These are phyloP conservation scores for Straminergon stramineum DNA, from an alignment of 225 moss, liverwort and hornwort genomes.

Conservation along the genomic window DNA sequence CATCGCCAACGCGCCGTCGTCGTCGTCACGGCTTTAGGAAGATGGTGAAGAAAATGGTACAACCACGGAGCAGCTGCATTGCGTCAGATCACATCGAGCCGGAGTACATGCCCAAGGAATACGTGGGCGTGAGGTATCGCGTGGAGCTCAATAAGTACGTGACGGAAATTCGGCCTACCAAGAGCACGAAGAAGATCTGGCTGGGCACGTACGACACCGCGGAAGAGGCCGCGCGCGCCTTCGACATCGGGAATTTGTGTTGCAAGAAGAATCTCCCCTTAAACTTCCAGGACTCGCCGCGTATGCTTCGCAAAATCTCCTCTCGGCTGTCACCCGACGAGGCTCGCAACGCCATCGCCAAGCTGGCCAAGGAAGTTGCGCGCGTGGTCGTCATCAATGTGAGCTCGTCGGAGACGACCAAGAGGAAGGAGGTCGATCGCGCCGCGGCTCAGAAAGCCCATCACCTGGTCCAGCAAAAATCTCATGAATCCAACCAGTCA, in stretches of 20 bases:
- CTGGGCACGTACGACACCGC: conserved; percentile 44
- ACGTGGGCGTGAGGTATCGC: conserved; percentile 36
- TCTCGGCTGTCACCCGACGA: conserved; percentile 26
- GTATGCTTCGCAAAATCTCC: conserved; percentile 32
- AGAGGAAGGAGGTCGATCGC: conserved; percentile 6
- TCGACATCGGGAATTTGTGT: conserved; percentile 43
- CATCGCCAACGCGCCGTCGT: conserved; percentile 10
- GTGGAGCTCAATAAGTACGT: conserved; percentile 34
- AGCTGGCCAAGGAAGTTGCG: conserved; percentile 46
- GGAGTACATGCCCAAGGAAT: conserved; percentile 10
- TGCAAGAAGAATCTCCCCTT: conserved; percentile 47
- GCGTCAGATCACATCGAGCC: background rate
- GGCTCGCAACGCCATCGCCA: conserved; percentile 32
- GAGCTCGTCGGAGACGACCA: background rate
- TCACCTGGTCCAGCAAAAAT: background rate
- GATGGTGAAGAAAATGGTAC: conserved; percentile 14
- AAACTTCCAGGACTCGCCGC: conserved; percentile 34
- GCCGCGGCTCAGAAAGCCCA: conserved; percentile 21
- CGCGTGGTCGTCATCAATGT: background rate
- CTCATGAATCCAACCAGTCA: background rate
- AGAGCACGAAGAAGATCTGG: conserved; percentile 44
- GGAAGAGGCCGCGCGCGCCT: conserved; percentile 42
- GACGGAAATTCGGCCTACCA: conserved; percentile 37
- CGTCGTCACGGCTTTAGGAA: background rate
- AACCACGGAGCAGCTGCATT: conserved; percentile 5